Evolutionary conservation across 2,329 filamentous ascomycete genomes (phyloP).

Genomic region (Hirsutella thompsonii): DNA sequence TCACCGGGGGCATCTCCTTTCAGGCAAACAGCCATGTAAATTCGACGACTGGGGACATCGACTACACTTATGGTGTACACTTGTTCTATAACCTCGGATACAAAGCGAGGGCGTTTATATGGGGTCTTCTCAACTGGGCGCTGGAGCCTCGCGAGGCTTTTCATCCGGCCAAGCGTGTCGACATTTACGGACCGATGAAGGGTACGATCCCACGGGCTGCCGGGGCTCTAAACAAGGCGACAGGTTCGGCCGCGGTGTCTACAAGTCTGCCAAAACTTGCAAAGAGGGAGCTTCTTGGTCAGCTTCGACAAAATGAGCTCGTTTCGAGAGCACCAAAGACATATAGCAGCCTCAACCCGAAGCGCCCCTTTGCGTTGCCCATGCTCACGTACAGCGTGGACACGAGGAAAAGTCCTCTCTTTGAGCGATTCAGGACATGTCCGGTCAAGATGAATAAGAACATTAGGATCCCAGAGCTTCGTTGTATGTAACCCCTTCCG

Average conservation of each 20-base stretch:
- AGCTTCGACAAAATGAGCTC: no score
- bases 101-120: background rate
- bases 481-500: background rate
- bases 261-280: no score
- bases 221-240: background rate
- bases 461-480: background rate
- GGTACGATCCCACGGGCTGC: background rate
- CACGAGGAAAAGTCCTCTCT: background rate
- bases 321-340: no score
- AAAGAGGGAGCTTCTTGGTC: no score
- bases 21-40: background rate
- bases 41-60: background rate
- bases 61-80: slow-evolving; percentile 1
- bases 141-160: slow-evolving; percentile 1
- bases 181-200: background rate
- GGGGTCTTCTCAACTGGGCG: background rate
- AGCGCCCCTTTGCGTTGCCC: no score
- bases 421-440: background rate
- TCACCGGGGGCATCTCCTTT: background rate
- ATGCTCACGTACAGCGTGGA: no score
- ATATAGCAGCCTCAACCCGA: no score
- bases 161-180: background rate
- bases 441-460: background rate
- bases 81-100: slow-evolving; percentile 1
- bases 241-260: no score